phyloP scores from a whole-genome alignment of 306 rosid genomes.

The Trichosanthes cucumerina region DNA sequence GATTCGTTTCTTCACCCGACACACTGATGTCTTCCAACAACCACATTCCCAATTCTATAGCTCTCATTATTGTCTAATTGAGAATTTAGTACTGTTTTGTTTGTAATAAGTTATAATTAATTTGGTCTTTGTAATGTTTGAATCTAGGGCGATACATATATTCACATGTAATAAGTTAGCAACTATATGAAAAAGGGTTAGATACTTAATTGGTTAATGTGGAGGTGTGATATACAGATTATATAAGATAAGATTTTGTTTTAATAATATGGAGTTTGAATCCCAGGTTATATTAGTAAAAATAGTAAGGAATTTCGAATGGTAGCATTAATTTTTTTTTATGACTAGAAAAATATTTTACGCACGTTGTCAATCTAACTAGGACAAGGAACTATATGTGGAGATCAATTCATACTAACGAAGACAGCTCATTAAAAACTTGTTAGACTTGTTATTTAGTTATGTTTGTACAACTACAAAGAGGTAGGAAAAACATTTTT shows the following conservation, averaged over 20 bases:
- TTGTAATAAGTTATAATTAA: background rate
- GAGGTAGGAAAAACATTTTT: too few relatives aligned
- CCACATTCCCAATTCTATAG: background rate
- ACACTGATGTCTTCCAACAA: background rate
- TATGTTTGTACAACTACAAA: too few relatives aligned
- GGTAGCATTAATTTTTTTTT: too few relatives aligned
- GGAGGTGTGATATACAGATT: background rate
- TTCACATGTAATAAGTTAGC: background rate
- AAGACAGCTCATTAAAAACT: too few relatives aligned
- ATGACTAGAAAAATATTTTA: too few relatives aligned
- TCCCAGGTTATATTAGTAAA: background rate
- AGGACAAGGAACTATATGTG: too few relatives aligned
- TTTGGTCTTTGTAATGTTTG: background rate
- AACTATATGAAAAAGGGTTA: background rate
- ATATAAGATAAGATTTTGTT: background rate
- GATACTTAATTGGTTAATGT: background rate
- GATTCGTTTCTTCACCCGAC: slow-evolving; percentile 2
- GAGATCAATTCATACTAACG: too few relatives aligned
- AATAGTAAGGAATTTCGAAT: too few relatives aligned
- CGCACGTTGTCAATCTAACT: background rate
- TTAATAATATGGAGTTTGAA: background rate
- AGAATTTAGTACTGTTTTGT: background rate
- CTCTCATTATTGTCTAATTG: background rate
- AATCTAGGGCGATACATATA: background rate
- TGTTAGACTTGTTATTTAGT: too few relatives aligned